These are phyloP conservation scores for Brassica nigra DNA, from an alignment of 345 rosid genomes.

Conservation along the genomic window DNA sequence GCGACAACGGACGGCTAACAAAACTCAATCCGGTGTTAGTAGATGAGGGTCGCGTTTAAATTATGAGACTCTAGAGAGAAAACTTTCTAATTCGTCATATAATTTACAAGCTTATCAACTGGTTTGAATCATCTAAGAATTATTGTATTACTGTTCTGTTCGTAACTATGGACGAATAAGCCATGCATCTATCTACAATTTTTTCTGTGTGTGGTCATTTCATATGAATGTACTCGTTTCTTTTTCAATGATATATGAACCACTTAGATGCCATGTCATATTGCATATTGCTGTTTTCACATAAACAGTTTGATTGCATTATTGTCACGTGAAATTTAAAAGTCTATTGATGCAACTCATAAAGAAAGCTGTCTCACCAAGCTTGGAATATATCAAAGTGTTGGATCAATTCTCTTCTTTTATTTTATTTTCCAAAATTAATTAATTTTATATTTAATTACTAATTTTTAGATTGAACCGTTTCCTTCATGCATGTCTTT, in stretches of 20 bases:
- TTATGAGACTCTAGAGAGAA: no score
- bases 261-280: constrained; percentile 5
- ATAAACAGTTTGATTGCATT: constrained; percentile 27
- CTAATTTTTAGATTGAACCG: not conserved
- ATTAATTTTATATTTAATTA: constrained; percentile 1
- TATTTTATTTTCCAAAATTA: not conserved
- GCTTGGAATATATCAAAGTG: constrained; percentile 27
- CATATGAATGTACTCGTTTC: not conserved
- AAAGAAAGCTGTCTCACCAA: constrained; percentile 26
- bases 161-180: not conserved
- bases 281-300: constrained; percentile 10
- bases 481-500: constrained; percentile 14
- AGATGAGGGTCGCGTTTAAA: no score
- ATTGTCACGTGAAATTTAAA: constrained; percentile 37
- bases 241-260: not conserved
- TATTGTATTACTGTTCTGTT: not conserved
- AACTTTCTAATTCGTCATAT: not conserved
- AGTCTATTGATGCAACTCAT: constrained; percentile 34
- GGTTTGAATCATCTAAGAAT: not conserved
- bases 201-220: not conserved
- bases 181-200: not conserved
- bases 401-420: constrained; percentile 2
- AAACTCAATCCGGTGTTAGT: no score
- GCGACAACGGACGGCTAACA: no score
- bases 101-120: not conserved